Evolutionary conservation across 192 early-diverging fungal genomes (phyloP), one percentile per base, ranked within the genome.

Genomic region (Fimicolochytrium jonesii): DNA sequence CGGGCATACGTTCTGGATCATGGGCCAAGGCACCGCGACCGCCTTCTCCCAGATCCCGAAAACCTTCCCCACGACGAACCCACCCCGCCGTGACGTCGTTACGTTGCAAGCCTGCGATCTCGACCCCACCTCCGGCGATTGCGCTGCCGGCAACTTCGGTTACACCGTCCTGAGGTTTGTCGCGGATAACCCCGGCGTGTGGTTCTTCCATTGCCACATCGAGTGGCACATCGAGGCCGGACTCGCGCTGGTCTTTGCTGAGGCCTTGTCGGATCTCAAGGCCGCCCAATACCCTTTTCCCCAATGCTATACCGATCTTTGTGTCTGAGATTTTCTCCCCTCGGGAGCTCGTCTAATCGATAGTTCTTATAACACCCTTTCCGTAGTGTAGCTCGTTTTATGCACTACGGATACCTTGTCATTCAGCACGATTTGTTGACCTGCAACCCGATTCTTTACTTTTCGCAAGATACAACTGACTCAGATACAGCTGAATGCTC

Each of bases 1-100:
- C 67, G 90, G 90, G 4, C 88, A 92, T 68, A 70, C 71, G 10
- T 92, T 92, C 81, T 88, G 92, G 71, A 74, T 94, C 43, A 79
- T 88, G 33, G 82, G 74, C 52, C 80, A 81, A 30, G 20, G n/a
- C 6, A 80, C 85, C 49, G 60, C 69, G 13, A 81, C 74, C n/a
- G 45, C 67, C 1, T 89, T 86, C 65, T 73, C 84, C 59, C 67
- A 78, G 1, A n/a, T n/a, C n/a, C 67, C 72, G 0, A 67, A 59
- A 17, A 42, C 37, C 37, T 58, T n/a, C 29, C 70, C 56, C 67
- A 68, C 41, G 62, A 49, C 77, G 20, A 85, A 83, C 48, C 90
- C 91, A 3, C 55, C 83, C 11, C 77, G 83, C 15, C 84, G 92
- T 61, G 92, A 95, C 64, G 88, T 86, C 4, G 77, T 92, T n/a